Evolutionary conservation across 345 rosid genomes (phyloP), one percentile per base, ranked within the genome.

Genomic region (Gossypium arboreum): DNA sequence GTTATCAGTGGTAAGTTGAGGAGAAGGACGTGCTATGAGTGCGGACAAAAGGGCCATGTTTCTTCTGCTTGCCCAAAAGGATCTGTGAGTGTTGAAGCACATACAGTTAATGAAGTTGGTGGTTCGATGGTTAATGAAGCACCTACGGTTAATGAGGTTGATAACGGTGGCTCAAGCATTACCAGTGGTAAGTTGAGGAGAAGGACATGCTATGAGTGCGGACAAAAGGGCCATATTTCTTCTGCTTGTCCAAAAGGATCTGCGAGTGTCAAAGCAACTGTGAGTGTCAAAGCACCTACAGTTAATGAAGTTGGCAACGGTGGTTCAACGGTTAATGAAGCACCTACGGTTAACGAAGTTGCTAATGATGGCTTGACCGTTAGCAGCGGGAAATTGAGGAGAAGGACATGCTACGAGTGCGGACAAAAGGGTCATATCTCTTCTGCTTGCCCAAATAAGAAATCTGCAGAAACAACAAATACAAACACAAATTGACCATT

Each of bases 381-480:
- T 74, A 75, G 74, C 64, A 87, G 81, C 7, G 90, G 97, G 66
- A 94, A 91, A 88, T 76, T 91, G 68, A 88, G 85, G 80, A 85
- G 92, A 79, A 86, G 97, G 77, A 80, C 79, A 41, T 94, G 97
- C 82, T 94, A 87, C 29, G 88, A 89, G 58, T 91, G 97, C 72
- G 91, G 94, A 48, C 89, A 90, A 73, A 91, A 91, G 80, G 94
- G 95, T 47, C 97, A 91, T 77, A 76, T 90, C 29, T 94, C 92
- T 75, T 79, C 97, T 34, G 92, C 85, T 20, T 94, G 98, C 69
- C 97, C 94, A 1, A 90, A 85, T 68, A 86, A 82, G 78, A 82
- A 83, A 76, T 39, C 68, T 60, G 76, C 81, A 64, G 79, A 68
- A 69, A 55, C 78, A 29, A 29, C 83, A 68, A 80, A 68, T 65